Conservation (phyloP, 2,329 filamentous ascomycete genomes). For the Capronia coronata region DNA sequence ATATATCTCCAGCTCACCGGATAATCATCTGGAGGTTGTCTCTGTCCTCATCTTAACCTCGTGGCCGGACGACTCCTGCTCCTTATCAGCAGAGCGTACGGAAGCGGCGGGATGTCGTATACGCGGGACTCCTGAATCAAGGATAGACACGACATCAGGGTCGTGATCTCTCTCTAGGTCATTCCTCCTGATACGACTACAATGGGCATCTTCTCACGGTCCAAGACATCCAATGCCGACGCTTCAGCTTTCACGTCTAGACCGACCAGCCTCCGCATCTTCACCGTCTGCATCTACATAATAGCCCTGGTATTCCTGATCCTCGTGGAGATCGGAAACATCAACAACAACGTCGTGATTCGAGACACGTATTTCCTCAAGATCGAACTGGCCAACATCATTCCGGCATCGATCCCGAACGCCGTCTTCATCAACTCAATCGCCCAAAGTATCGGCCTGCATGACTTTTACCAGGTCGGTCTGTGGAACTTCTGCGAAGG, state of each 20-base stretch:
- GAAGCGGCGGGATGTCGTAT: no score
- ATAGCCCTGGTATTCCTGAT: conserved; percentile 71
- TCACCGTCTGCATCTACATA: conserved; percentile 65
- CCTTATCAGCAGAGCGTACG: no score
- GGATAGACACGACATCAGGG: no score
- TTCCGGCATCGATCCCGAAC: conserved; percentile 65
- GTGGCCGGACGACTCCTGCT: no score
- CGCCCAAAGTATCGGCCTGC: conserved; percentile 74
- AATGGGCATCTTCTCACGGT: background rate
- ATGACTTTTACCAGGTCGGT: conserved; percentile 91
- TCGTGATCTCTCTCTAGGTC: no score
- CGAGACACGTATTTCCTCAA: conserved; percentile 75
- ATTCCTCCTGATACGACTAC: no score
- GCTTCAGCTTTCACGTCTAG: conserved; percentile 26
- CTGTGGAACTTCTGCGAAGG: conserved; percentile 92
- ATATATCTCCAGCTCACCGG: no score
- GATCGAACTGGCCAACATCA: conserved; percentile 74
- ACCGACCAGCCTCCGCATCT: conserved; percentile 48
- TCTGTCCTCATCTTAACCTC: no score
- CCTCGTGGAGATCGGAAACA: conserved; percentile 73
- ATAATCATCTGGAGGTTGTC: no score
- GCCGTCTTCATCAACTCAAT: conserved; percentile 76
- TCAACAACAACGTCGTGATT: conserved; percentile 55
- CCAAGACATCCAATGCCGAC: background rate
- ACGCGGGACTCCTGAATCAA: no score